Evolutionary conservation across 2,329 filamentous ascomycete genomes (phyloP), one percentile per base, ranked within the genome.

Genomic region (Microdochium trichocladiopsis): DNA sequence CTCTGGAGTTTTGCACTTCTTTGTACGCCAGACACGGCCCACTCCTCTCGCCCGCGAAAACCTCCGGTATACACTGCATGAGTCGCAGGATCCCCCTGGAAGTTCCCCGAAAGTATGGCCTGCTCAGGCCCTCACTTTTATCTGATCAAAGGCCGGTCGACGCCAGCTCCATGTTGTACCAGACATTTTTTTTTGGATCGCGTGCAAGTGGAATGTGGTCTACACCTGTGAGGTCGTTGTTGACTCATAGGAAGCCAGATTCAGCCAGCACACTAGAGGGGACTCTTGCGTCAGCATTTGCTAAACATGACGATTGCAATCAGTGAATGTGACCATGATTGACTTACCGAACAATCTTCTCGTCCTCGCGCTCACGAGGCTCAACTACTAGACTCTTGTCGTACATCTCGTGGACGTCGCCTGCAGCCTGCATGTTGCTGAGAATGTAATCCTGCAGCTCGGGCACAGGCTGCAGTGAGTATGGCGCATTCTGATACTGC

Each of bases 361-460:
- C 94, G 67, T 99, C 94, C 75, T 99, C 94, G 63, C 94, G 83
- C 75, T 99, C 94, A 63, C 94, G 83, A 57, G 94, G 94, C 69
- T 99, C 94, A 55, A 99, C 86, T 64, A 86, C 80, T 72, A 99
- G 76, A 73, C 91, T 96, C 78, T 92, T 92, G 71, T 97, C 92
- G 75, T 97, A 99, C 94, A 97, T 97, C 76, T 97, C 93, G 69
- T 97, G 92, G 57, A 99, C 94, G 68, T 97, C 93, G 50, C 91
- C 89, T 3, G 94, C 93, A 25, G 87, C 87, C 72, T 95, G 88
- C 88, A 97, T 95, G 69, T 97, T 96, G 68, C 86, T 92, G 60
- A 96, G 73, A 59, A 99, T 96, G 71, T 97, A 99, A 61, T 97
- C 92, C 68, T 97, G 93, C 59, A 99, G 77, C 71, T 97, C 94